Conservation (phyloP, 2,329 filamentous ascomycete species). For the Colletotrichum eremochloae region DNA sequence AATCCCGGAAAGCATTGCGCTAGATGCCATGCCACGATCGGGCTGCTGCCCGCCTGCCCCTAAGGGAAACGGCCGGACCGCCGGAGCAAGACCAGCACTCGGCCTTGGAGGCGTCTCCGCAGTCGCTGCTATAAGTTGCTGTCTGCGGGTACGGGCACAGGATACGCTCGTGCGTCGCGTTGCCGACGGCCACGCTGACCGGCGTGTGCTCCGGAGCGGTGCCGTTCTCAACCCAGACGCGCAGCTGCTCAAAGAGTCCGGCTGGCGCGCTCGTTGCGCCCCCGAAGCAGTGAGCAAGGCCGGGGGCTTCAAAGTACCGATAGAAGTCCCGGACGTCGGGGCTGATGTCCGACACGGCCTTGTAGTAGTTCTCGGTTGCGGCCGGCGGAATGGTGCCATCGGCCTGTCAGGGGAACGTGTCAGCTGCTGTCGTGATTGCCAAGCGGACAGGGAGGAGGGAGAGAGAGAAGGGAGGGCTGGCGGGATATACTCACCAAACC, state of each 20-base stretch:
- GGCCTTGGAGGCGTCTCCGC: background rate
- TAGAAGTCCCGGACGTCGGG: slow-evolving; percentile 48
- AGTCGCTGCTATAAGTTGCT: slow-evolving; percentile 44
- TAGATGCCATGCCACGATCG: background rate
- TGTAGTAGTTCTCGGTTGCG: slow-evolving; percentile 48
- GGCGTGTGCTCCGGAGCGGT: slow-evolving; percentile 43
- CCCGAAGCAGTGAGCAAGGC: slow-evolving; percentile 49
- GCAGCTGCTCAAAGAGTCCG: slow-evolving; percentile 46
- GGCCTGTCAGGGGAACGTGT: slow-evolving; percentile 44
- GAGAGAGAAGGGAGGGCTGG: no score
- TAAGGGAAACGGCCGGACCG: background rate
- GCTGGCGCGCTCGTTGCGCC: slow-evolving; percentile 46
- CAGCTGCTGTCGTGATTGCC: slow-evolving; percentile 29
- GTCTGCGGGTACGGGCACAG: slow-evolving; percentile 54
- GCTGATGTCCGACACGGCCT: slow-evolving; percentile 42
- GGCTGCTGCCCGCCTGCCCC: no score
- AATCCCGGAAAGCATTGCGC: no score
- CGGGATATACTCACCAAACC: slow-evolving; percentile 45
- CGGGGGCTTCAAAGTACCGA: slow-evolving; percentile 50
- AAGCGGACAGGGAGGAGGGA: no score
- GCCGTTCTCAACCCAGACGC: slow-evolving; percentile 51
- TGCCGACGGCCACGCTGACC: slow-evolving; percentile 28
- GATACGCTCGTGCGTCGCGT: slow-evolving; percentile 48
- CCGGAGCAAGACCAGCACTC: slow-evolving; percentile 22
- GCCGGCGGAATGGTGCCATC: slow-evolving; percentile 42